Conservation (phyloP, 306 rosid genomes). For the Trifolium subterraneum region DNA sequence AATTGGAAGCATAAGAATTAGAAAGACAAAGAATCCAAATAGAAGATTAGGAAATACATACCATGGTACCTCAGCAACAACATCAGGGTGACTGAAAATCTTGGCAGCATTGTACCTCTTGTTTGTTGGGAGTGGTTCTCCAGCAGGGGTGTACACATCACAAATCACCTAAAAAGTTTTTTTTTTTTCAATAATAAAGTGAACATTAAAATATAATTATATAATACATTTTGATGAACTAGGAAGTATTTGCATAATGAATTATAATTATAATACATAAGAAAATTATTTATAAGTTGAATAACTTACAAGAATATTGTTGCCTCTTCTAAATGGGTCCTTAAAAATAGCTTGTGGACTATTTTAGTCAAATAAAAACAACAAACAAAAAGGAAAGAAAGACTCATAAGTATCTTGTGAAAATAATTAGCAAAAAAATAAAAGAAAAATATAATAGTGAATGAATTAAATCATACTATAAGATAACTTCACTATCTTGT, state of each 20-base stretch:
- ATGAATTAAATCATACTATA: constrained; percentile 51
- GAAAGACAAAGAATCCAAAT: too few relatives aligned
- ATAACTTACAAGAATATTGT: constrained; percentile 63
- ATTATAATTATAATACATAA: not conserved
- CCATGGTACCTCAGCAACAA: constrained; percentile 69
- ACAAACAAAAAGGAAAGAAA: not conserved
- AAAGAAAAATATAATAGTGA: not conserved
- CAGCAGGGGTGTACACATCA: constrained; percentile 69
- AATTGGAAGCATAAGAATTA: too few relatives aligned
- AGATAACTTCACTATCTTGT: constrained; percentile 71
- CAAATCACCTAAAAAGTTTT: constrained; percentile 54
- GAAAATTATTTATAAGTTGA: not conserved
- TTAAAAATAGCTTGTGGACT: constrained; percentile 74
- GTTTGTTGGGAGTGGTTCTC: constrained; percentile 62
- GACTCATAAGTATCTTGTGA: constrained; percentile 10
- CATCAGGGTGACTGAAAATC: constrained; percentile 61
- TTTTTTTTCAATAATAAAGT: not conserved
- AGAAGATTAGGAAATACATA: not conserved
- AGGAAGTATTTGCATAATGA: not conserved
- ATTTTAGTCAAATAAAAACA: constrained; percentile 15
- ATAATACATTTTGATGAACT: not conserved
- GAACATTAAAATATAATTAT: not conserved
- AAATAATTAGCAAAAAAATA: not conserved
- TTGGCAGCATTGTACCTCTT: constrained; percentile 57
- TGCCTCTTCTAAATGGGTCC: constrained; percentile 73